phyloP scores from a whole-genome alignment of 306 rosid species.

The Medicago lupulina region DNA sequence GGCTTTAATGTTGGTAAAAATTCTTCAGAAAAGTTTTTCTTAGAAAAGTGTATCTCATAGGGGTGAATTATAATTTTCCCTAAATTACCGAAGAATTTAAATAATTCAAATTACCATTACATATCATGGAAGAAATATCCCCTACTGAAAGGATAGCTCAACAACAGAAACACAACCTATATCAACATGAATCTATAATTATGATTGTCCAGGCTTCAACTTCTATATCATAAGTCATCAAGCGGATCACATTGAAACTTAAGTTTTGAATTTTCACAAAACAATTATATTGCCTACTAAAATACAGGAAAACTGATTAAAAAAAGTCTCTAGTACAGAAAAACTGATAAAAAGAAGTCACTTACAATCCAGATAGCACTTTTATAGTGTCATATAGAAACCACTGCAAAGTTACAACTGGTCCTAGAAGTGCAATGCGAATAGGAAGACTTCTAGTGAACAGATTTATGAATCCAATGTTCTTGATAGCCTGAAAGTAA shows the following conservation, averaged over 20 bases:
- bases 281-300: neutral
- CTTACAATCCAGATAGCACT: constrained; percentile 75
- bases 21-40: neutral
- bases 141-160: neutral
- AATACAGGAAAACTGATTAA: neutral
- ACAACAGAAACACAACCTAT: constrained; percentile 12
- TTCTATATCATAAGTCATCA: neutral
- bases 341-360: constrained; percentile 18
- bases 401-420: constrained; percentile 76
- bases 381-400: constrained; percentile 76
- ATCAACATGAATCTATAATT: constrained; percentile 11
- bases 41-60: constrained; percentile 4
- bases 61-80: neutral
- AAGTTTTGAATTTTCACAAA: neutral
- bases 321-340: neutral
- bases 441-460: constrained; percentile 78
- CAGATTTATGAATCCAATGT: constrained; percentile 63
- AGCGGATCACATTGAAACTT: neutral
- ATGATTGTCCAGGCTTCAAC: neutral
- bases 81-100: neutral
- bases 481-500: constrained; percentile 64
- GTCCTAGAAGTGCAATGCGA: constrained; percentile 69
- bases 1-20: neutral
- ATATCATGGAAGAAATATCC: neutral
- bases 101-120: constrained; percentile 5